Evolutionary conservation across 148 eudicot genomes (phyloP).

Genomic region (Bassia scoparia): DNA sequence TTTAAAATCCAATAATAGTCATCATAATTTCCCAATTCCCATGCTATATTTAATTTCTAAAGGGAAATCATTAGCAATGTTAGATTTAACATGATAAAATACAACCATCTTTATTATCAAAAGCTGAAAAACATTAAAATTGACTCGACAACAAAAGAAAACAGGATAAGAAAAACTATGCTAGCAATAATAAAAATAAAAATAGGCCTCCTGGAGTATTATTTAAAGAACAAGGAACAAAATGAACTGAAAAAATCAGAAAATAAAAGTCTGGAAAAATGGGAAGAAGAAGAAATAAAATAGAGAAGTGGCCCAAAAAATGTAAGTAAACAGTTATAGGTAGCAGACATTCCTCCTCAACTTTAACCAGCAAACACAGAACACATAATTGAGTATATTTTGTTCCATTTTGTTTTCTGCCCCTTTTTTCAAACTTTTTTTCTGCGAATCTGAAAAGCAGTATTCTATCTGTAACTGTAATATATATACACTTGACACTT

Average conservation of each 20-base stretch:
- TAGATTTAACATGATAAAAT: too few relatives aligned
- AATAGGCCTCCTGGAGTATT: too few relatives aligned
- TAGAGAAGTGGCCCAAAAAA: conserved; percentile 16
- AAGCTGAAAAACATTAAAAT: neutral
- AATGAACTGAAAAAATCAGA: too few relatives aligned
- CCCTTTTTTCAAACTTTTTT: neutral
- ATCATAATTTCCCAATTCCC: too few relatives aligned
- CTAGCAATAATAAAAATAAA: too few relatives aligned
- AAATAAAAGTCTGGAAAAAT: too few relatives aligned
- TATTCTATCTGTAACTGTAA: too few relatives aligned
- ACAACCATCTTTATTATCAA: too few relatives aligned
- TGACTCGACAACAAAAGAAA: conserved; percentile 19
- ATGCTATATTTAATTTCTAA: too few relatives aligned
- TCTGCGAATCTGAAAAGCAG: neutral
- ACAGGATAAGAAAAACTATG: conserved; percentile 13
- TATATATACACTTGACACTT: too few relatives aligned
- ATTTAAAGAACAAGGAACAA: neutral
- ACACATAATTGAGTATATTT: conserved; percentile 21
- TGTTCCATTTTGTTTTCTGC: conserved; percentile 7
- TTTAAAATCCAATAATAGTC: too few relatives aligned
- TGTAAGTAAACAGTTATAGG: neutral
- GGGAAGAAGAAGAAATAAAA: neutral
- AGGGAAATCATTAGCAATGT: too few relatives aligned
- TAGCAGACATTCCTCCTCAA: conserved; percentile 30
- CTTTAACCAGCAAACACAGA: conserved; percentile 21